phyloP scores from a whole-genome alignment of 2,329 filamentous ascomycete genomes.

The Lecanicillium sp. region DNA sequence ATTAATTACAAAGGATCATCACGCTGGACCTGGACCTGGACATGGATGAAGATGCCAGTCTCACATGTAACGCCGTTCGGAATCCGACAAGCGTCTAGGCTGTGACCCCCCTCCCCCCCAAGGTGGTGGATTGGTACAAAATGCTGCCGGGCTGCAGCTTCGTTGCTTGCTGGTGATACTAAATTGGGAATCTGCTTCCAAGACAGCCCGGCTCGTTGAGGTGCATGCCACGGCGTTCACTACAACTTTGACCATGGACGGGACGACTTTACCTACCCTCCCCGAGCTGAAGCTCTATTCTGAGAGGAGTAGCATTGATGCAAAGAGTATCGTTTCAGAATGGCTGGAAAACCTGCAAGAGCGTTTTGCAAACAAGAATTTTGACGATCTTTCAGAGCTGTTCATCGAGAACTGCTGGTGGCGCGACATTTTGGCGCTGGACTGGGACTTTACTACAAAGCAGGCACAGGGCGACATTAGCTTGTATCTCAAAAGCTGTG shows the following conservation, averaged over 20 bases:
- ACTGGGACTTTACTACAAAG: conserved; percentile 25
- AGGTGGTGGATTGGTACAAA: too few species aligned
- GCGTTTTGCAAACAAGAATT: conserved; percentile 2
- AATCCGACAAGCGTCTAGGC: too few species aligned
- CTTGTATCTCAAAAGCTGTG: conserved; percentile 9
- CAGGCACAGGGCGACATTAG: conserved; percentile 17
- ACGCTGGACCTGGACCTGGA: too few species aligned
- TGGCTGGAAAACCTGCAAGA: neutral
- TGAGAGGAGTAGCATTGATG: neutral
- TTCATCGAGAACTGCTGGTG: conserved; percentile 25
- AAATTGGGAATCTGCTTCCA: too few species aligned
- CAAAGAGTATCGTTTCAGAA: neutral
- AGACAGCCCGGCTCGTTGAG: too few species aligned
- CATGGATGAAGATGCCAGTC: too few species aligned
- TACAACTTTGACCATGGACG: conserved; percentile 8
- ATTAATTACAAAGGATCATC: too few species aligned
- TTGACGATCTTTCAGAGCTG: conserved; percentile 14
- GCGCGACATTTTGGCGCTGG: conserved; percentile 23
- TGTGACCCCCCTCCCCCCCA: too few species aligned
- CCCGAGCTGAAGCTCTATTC: conserved; percentile 1
- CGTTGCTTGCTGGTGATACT: too few species aligned
- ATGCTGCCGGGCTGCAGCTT: too few species aligned
- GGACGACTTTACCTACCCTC: conserved; percentile 5
- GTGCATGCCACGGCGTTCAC: too few species aligned
- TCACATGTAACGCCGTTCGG: too few species aligned